Percentiles rank a stretch among this genome's conserved stretches.
These are phyloP conservation scores for Ascochyta pisi DNA, from an alignment of 2,329 filamentous ascomycete species.

Conservation along the genomic window DNA sequence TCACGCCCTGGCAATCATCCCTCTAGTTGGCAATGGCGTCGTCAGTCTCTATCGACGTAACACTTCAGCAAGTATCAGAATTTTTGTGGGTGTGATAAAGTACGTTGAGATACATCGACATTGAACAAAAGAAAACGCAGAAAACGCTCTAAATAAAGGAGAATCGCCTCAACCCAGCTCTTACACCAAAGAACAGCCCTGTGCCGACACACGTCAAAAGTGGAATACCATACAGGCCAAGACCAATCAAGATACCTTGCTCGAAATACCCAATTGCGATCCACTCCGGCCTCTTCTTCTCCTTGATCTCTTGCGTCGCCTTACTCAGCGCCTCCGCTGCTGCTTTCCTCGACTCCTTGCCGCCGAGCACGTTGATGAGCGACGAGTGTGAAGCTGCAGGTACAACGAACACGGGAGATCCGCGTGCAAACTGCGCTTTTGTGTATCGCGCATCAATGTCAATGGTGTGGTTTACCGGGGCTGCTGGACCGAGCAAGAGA, in stretches of 20 bases:
- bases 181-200: slow-evolving; percentile 33
- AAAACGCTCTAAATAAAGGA: slow-evolving; percentile 12
- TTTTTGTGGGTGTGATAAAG: too few species aligned
- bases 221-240: slow-evolving; percentile 45
- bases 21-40: too few species aligned
- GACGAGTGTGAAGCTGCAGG: slow-evolving; percentile 20
- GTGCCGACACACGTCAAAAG: slow-evolving; percentile 38
- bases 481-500: slow-evolving; percentile 54
- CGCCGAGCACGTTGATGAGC: slow-evolving; percentile 24
- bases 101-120: too few species aligned
- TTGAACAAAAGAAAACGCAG: background rate
- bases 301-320: slow-evolving; percentile 36
- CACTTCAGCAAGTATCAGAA: too few species aligned
- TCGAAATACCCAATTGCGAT: slow-evolving; percentile 40
- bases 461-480: slow-evolving; percentile 25
- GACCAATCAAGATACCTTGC: slow-evolving; percentile 45
- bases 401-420: slow-evolving; percentile 27
- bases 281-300: slow-evolving; percentile 44
- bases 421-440: slow-evolving; percentile 27
- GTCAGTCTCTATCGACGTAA: too few species aligned
- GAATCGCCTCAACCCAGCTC: slow-evolving; percentile 30
- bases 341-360: slow-evolving; percentile 20
- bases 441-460: slow-evolving; percentile 30
- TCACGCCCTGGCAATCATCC: too few species aligned
- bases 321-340: slow-evolving; percentile 21